These are phyloP conservation scores for Styphnolobium japonicum DNA, from an alignment of 306 rosid genomes.

Conservation along the genomic window DNA sequence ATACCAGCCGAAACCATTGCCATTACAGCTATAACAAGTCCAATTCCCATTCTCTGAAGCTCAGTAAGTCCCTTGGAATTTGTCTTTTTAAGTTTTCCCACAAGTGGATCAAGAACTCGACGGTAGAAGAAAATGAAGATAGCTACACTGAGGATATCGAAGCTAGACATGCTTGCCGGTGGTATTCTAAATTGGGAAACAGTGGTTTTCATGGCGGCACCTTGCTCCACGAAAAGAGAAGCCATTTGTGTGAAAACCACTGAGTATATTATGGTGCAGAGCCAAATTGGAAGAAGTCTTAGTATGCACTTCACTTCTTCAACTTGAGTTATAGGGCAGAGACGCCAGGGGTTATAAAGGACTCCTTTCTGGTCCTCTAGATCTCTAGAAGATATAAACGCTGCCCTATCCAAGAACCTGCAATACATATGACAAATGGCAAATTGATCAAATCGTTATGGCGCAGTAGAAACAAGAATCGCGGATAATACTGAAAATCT, in stretches of 20 bases:
- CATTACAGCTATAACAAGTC: slow-evolving; percentile 54
- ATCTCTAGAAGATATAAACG: slow-evolving; percentile 37
- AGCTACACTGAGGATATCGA: slow-evolving; percentile 61
- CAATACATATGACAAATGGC: background rate
- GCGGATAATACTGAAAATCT: background rate
- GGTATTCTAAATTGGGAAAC: slow-evolving; percentile 51
- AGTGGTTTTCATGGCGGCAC: slow-evolving; percentile 58
- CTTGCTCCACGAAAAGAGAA: slow-evolving; percentile 80
- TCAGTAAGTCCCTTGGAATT: slow-evolving; percentile 51
- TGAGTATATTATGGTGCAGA: slow-evolving; percentile 75
- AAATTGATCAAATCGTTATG: background rate
- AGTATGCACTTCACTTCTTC: slow-evolving; percentile 76
- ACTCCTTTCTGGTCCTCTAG: slow-evolving; percentile 36
- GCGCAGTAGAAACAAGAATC: background rate
- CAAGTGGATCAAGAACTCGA: slow-evolving; percentile 45
- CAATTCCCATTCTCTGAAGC: slow-evolving; percentile 74
- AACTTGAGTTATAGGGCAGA: slow-evolving; percentile 70
- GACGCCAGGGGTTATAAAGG: slow-evolving; percentile 44
- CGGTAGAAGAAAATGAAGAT: slow-evolving; percentile 55
- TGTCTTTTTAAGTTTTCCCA: slow-evolving; percentile 37
- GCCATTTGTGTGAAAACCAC: slow-evolving; percentile 83
- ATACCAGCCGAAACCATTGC: slow-evolving; percentile 70
- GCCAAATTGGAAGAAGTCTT: slow-evolving; percentile 74
- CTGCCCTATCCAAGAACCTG: slow-evolving; percentile 48
- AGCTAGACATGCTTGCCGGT: slow-evolving; percentile 78